phyloP scores from a whole-genome alignment of 805 yeast species.

The Yarrowia porcina region DNA sequence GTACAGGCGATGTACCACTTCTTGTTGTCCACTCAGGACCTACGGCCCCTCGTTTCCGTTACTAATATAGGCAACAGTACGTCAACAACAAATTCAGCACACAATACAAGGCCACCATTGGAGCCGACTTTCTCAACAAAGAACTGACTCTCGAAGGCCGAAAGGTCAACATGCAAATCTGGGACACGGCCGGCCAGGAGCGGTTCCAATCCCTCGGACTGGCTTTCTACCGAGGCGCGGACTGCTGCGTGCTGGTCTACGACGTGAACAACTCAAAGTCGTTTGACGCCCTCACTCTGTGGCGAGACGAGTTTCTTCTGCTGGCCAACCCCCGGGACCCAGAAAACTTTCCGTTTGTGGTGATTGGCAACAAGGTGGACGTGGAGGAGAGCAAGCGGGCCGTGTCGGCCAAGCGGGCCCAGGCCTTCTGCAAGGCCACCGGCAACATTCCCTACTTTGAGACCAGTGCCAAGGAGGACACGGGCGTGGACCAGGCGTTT shows the following conservation, averaged over 20 bases:
- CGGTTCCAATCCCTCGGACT: slow-evolving; percentile 95
- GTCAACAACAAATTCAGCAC: slow-evolving; percentile 92
- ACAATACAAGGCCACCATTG: slow-evolving; percentile 96
- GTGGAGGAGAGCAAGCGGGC: slow-evolving; percentile 86
- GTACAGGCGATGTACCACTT: no score
- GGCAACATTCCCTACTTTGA: slow-evolving; percentile 91
- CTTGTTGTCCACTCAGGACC: no score
- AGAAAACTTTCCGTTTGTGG: slow-evolving; percentile 91
- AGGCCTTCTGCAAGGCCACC: slow-evolving; percentile 56
- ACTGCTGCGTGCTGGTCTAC: slow-evolving; percentile 92
- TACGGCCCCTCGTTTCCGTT: no score
- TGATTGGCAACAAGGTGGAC: slow-evolving; percentile 92
- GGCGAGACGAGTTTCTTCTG: slow-evolving; percentile 94
- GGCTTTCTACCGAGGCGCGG: slow-evolving; percentile 96
- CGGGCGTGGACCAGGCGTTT: slow-evolving; percentile 92
- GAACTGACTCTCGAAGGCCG: slow-evolving; percentile 84
- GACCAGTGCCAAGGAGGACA: slow-evolving; percentile 96
- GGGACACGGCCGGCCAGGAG: slow-evolving; percentile 99
- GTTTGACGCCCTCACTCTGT: slow-evolving; percentile 79
- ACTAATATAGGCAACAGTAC: slow-evolving; percentile 61
- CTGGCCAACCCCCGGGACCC: slow-evolving; percentile 94
- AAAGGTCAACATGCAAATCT: slow-evolving; percentile 70
- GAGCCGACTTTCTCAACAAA: slow-evolving; percentile 94
- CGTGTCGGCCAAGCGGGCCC: slow-evolving; percentile 59
- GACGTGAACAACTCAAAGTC: slow-evolving; percentile 95